Evolutionary conservation across 1,284 basidiomycete species (phyloP).

Genomic region (Ceratobasidium sp.): DNA sequence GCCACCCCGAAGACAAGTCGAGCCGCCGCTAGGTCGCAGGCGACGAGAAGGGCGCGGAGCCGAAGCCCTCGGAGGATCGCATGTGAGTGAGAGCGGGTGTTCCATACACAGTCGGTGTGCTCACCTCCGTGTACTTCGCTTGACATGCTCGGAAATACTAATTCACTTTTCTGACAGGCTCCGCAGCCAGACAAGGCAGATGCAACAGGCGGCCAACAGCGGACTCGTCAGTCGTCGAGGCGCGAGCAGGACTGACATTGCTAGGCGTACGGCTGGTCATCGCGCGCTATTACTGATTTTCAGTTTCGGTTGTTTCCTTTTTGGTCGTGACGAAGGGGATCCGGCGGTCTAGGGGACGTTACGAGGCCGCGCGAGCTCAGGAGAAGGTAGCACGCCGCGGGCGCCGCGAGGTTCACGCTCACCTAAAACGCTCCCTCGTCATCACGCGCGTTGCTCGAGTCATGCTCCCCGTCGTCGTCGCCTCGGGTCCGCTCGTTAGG

Average conservation of each 20-base stretch:
- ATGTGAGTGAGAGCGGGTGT: constrained; percentile 45
- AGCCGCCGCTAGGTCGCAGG: constrained; percentile 47
- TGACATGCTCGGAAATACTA: constrained; percentile 27
- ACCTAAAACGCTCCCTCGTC: background rate
- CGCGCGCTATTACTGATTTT: background rate
- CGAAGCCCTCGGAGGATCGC: constrained; percentile 45
- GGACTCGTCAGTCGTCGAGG: constrained; percentile 35
- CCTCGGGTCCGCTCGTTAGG: constrained; percentile 1
- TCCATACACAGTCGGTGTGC: constrained; percentile 47
- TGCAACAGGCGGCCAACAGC: constrained; percentile 28
- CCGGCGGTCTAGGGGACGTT: constrained; percentile 24
- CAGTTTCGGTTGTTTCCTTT: constrained; percentile 9
- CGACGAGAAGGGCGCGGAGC: constrained; percentile 46
- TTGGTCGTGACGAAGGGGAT: constrained; percentile 17
- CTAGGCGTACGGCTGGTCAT: constrained; percentile 39
- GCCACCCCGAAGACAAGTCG: constrained; percentile 48
- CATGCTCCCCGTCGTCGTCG: no score
- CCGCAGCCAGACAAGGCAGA: constrained; percentile 48
- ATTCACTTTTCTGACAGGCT: constrained; percentile 42
- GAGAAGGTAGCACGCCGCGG: constrained; percentile 43
- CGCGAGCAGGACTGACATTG: constrained; percentile 48
- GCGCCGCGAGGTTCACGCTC: background rate
- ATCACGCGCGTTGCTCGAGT: background rate
- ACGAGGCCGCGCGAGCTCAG: constrained; percentile 14
- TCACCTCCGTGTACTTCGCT: constrained; percentile 37